Evolutionary conservation across 75 land plant species (phyloP).

Genomic region (Picea sitchensis): DNA sequence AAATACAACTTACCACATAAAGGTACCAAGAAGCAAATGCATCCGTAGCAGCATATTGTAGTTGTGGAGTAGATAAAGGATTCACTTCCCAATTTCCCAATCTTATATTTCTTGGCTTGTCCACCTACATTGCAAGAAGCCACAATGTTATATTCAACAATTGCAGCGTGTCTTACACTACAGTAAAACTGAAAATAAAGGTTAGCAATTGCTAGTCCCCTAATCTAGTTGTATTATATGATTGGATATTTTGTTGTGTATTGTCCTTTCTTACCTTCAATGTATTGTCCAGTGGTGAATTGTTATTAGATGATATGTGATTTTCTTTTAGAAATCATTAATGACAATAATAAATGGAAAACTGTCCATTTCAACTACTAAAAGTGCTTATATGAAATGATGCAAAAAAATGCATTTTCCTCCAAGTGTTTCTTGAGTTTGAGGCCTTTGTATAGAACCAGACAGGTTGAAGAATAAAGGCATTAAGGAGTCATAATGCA

Average conservation of each 20-base stretch:
- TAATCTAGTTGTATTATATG: neutral
- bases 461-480: no score
- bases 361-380: neutral
- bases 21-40: conserved; percentile 87
- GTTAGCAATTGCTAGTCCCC: neutral
- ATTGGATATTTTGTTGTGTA: neutral
- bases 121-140: conserved; percentile 44
- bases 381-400: neutral
- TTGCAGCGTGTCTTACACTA: neutral
- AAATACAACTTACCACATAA: conserved; percentile 54
- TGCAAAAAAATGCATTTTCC: neutral
- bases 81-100: conserved; percentile 84
- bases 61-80: conserved; percentile 51
- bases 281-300: neutral
- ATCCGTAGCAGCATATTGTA: conserved; percentile 91
- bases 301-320: neutral
- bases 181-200: neutral
- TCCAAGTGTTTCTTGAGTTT: no score
- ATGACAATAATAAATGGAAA: neutral
- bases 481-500: no score
- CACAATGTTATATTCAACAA: neutral
- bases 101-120: conserved; percentile 60
- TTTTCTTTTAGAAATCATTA: neutral
- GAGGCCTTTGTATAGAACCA: no score
- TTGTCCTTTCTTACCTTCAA: neutral